Evolutionary conservation across 1,284 basidiomycete genomes (phyloP), one percentile per base, ranked within the genome.

Genomic region (Moesziomyces parantarcticus): DNA sequence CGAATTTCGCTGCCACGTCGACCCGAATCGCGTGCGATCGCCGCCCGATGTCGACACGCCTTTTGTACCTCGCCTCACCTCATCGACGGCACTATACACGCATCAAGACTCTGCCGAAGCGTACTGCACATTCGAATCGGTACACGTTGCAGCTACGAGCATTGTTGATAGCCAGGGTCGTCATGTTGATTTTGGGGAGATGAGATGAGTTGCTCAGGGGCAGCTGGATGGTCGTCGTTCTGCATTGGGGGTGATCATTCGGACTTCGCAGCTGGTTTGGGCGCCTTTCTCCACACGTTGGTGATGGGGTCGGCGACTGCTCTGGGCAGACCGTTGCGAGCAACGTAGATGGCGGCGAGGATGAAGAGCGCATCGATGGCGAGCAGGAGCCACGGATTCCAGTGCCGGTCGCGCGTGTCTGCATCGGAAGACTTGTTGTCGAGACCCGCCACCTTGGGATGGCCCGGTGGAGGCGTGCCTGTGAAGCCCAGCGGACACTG

Each of bases 401-500:
- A 68, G 1, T 11, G 29, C 29, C 29, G 10, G 29, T 13, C 29
- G 29, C 29, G 29, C 29, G 29, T 32, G 29, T 32, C 29, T 32
- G 29, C 29, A 10, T 32, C 29, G 29, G 29, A 13, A 32, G 29
- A 10, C 29, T 34, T 21, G 20, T 51, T 53, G 9, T 54, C 42
- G 20, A 70, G 25, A 8, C 67, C 66, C 9, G 52, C 48, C n/a
- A 75, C 53, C 29, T 57, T 56, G n/a, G 73, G 73, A 23, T 75
- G 73, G 14, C 68, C 73, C 16, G 62, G 58, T n/a, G 73, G 73
- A 8, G 69, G 73, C 5, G 73, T 64, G 34, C 73, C 73, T 51
- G 67, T 75, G 54, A 75, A 75, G 41, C 73, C 73, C 2, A 75
- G 46, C 16, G 73, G 73, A 44, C 73, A 75, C 41, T 63, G 62